A percentile compares a stretch with the other conserved stretches of the same genome.
Evolutionary conservation across 2,329 filamentous ascomycete genomes (phyloP).

Genomic region (Colletotrichum noveboracense): DNA sequence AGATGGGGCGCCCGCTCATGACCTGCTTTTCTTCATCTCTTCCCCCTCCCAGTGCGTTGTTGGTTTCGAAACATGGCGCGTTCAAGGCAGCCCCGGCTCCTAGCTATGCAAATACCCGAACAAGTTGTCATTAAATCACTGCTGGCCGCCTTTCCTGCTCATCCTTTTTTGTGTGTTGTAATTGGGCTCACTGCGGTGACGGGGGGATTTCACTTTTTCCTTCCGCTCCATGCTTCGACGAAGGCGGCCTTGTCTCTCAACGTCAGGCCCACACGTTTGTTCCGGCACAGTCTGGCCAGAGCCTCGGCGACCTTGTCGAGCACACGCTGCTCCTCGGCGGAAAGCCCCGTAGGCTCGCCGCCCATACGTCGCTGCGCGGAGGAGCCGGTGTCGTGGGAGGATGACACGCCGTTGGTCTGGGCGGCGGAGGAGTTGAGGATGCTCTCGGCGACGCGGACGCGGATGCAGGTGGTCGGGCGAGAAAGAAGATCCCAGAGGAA

Average conservation of each 20-base stretch:
- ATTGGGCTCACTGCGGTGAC: neutral
- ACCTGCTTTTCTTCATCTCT: neutral
- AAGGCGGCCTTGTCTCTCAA: conserved; percentile 85
- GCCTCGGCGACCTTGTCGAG: conserved; percentile 84
- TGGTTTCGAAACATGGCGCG: neutral
- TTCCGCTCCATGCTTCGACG: conserved; percentile 66
- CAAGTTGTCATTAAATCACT: neutral
- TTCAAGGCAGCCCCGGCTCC: conserved; percentile 19
- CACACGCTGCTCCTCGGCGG: conserved; percentile 69
- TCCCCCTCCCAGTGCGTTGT: neutral
- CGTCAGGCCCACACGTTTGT: conserved; percentile 87
- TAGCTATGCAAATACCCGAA: conserved; percentile 24
- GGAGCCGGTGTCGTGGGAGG: conserved; percentile 29
- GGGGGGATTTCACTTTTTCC: conserved; percentile 31
- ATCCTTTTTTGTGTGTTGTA: neutral
- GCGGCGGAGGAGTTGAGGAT: conserved; percentile 58
- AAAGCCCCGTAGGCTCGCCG: conserved; percentile 33
- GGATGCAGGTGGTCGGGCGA: conserved; percentile 85
- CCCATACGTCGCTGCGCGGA: conserved; percentile 34
- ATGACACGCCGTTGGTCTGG: conserved; percentile 38
- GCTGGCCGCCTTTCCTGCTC: neutral
- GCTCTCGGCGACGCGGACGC: conserved; percentile 85
- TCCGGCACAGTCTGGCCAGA: conserved; percentile 83
- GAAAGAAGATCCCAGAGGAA: conserved; percentile 90
- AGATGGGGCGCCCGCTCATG: neutral